phyloP scores from a whole-genome alignment of 2,329 filamentous ascomycete species.

The Aspergillus brasiliensis region DNA sequence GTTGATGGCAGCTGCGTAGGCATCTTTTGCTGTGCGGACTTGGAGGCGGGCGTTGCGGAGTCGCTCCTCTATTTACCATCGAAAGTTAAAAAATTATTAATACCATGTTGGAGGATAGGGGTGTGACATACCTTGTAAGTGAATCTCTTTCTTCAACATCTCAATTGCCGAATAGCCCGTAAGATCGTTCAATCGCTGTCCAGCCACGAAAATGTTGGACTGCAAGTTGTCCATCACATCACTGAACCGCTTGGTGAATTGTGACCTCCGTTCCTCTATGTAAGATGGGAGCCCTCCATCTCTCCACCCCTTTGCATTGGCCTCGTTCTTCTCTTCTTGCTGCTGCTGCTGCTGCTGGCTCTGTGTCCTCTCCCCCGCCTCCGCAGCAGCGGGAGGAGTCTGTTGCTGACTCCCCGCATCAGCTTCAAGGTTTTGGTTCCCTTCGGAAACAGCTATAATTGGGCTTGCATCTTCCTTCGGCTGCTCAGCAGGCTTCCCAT shows the following conservation, averaged over 20 bases:
- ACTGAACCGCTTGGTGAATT: slow-evolving; percentile 63
- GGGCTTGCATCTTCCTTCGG: slow-evolving; percentile 22
- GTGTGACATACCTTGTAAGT: slow-evolving; percentile 56
- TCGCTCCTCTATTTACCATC: slow-evolving; percentile 48
- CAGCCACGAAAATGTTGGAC: slow-evolving; percentile 78
- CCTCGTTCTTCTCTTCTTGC: slow-evolving; percentile 12
- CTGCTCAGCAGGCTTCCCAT: slow-evolving; percentile 13
- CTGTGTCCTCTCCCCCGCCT: slow-evolving; percentile 18
- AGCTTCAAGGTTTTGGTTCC: slow-evolving; percentile 17
- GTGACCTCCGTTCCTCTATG: slow-evolving; percentile 53
- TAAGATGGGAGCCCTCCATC: slow-evolving; percentile 37
- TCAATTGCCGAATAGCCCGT: slow-evolving; percentile 95
- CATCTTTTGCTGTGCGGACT: slow-evolving; percentile 71
- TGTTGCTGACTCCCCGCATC: slow-evolving; percentile 24
- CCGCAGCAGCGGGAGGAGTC: slow-evolving; percentile 15
- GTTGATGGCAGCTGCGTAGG: slow-evolving; percentile 81
- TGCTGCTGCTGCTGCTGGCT: slow-evolving; percentile 5
- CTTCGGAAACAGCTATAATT: slow-evolving; percentile 23
- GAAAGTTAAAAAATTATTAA: slow-evolving; percentile 7
- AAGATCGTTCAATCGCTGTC: slow-evolving; percentile 86
- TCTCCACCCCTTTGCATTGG: neutral
- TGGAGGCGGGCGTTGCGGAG: slow-evolving; percentile 59
- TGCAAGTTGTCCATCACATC: slow-evolving; percentile 87
- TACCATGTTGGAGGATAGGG: neutral
- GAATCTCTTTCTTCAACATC: slow-evolving; percentile 76